Base-by-base conservation (phyloP, 305 asterid species). In the Solanum hybrid region DNA sequence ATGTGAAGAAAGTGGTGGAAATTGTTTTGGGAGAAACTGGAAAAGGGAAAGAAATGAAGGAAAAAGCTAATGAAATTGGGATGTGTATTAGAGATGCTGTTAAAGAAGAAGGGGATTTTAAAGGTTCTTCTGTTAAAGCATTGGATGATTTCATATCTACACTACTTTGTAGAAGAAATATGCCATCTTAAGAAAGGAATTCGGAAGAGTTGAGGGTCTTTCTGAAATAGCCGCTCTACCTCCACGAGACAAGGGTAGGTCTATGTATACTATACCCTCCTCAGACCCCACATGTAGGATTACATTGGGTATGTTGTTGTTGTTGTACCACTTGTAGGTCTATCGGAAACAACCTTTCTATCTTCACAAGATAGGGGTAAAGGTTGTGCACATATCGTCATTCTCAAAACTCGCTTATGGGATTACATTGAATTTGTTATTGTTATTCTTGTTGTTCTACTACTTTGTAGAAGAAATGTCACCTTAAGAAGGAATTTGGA, bases 1-100 rank as follows among this genome's bases (percentile, higher is more conserved):
- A 93, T 8, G 99, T 97, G 90, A 95, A 78, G 93, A 91, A 66
- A n/a, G 96, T 95, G 87, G 89, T 95, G 8, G 92, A 92, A 29
- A 42, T 26, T 17, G 97, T 92, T 84, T 90, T 95, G 92, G 97
- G 90, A 11, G 91, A 42, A 19, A 94, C 90, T 75, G 93, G 93
- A 15, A 91, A 93, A 85, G 96, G 94, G n/a, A 93, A 19, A 92
- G 94, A 92, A 86, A 94, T 96, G 96, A 95, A 85, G 93, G 92
- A 84, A 88, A 95, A 92, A 15, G 99, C 98, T 17, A 93, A 34
- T 31, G 90, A 90, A 32, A 93, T 95, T 5, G 93, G 94, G 11
- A 93, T 90, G 78, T 64, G 90, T 91, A 96, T 97, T 5, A 94
- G 98, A 66, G 93, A 66, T 19, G 91, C 98, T 15, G 90, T 94